These are phyloP conservation scores for Botrytis tulipae DNA, from an alignment of 2,329 filamentous ascomycete genomes.

Conservation along the genomic window DNA sequence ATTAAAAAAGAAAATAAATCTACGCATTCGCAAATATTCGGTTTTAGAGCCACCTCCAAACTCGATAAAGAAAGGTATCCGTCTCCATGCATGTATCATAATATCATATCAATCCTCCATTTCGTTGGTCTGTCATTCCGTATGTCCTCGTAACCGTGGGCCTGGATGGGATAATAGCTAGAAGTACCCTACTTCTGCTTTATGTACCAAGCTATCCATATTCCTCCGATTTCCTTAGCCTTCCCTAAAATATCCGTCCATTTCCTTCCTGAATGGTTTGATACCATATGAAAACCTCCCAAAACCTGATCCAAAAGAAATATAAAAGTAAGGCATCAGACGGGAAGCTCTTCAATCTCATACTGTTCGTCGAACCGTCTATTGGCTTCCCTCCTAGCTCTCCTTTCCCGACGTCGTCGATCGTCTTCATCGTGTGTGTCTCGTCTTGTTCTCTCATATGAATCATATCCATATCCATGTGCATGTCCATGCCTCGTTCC, in stretches of 20 bases:
- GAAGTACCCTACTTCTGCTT: not conserved
- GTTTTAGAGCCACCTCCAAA: not conserved
- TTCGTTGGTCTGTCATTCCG: not conserved
- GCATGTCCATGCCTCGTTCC: not conserved
- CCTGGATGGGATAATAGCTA: not conserved
- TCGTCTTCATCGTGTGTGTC: not conserved
- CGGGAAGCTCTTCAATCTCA: conserved; percentile 3
- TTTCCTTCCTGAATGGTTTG: not conserved
- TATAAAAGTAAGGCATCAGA: not conserved
- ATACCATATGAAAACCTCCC: not conserved
- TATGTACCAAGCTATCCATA: not conserved
- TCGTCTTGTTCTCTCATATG: not conserved
- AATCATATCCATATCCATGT: not conserved
- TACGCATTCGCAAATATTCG: not conserved
- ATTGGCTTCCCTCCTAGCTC: not conserved
- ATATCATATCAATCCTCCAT: not conserved
- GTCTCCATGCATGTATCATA: not conserved
- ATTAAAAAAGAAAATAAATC: not conserved
- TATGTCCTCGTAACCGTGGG: not conserved
- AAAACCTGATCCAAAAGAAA: not conserved
- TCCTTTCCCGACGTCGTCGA: not conserved
- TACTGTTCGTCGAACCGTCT: conserved; percentile 4
- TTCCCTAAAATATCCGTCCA: not conserved
- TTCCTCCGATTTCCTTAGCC: not conserved
- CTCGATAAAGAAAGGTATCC: not conserved